Conservation (phyloP, 163 green algal species). For the Coccomyxa subellipsoidea region DNA sequence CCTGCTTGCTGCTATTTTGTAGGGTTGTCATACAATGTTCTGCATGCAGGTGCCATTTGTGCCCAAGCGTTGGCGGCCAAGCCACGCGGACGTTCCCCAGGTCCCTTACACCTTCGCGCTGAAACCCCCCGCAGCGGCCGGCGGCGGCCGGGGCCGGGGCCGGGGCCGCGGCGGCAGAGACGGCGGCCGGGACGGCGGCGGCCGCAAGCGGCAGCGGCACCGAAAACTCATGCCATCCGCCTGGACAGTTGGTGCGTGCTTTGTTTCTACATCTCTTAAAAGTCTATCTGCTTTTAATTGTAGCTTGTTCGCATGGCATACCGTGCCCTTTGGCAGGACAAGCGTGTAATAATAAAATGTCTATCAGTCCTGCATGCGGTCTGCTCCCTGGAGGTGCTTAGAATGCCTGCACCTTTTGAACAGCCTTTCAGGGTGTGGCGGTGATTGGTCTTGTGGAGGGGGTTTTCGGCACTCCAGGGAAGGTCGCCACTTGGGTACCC, state of each 20-base stretch:
- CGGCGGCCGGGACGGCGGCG: neutral
- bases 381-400: too few species aligned
- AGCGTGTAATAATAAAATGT: too few species aligned
- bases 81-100: slow-evolving; percentile 24
- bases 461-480: too few species aligned
- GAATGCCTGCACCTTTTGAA: too few species aligned
- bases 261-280: too few species aligned
- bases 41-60: slow-evolving; percentile 13
- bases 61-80: slow-evolving; percentile 31
- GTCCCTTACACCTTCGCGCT: slow-evolving; percentile 38
- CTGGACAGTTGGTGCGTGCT: neutral
- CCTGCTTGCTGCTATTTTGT: neutral
- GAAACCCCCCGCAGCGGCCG: neutral
- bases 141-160: neutral
- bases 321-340: too few species aligned
- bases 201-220: neutral
- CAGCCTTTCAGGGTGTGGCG: too few species aligned
- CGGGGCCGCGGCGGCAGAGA: neutral
- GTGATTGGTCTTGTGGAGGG: too few species aligned
- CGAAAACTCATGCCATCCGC: neutral
- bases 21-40: neutral
- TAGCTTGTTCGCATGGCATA: too few species aligned
- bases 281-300: too few species aligned
- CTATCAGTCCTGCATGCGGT: too few species aligned
- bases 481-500: too few species aligned